Percentiles rank a stretch among this genome's conserved stretches.
These are phyloP conservation scores for Chrysanthemum lavandulifolium DNA, from an alignment of 129 eudicot species.

Conservation along the genomic window DNA sequence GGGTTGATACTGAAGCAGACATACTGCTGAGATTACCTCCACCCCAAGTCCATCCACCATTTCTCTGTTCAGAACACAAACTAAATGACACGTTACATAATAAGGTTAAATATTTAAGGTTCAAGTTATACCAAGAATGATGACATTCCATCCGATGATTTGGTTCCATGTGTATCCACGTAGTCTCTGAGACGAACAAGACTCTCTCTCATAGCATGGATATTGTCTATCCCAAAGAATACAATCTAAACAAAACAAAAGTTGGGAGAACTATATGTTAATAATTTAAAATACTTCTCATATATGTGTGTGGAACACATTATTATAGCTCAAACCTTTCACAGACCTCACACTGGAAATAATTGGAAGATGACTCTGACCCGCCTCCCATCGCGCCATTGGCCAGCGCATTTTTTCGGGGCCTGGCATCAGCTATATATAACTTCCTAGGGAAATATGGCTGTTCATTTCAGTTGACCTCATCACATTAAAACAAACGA, in stretches of 20 bases:
- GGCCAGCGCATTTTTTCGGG: slow-evolving; percentile 95
- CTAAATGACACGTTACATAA: neutral
- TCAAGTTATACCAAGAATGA: slow-evolving; percentile 72
- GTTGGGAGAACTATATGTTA: too few relatives aligned
- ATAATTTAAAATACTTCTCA: too few relatives aligned
- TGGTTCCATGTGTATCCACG: slow-evolving; percentile 92
- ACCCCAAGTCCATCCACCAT: slow-evolving; percentile 94
- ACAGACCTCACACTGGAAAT: slow-evolving; percentile 87
- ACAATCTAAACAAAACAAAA: slow-evolving; percentile 61
- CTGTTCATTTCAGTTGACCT: slow-evolving; percentile 11
- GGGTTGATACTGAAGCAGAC: slow-evolving; percentile 99
- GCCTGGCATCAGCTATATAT: slow-evolving; percentile 98
- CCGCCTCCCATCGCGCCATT: slow-evolving; percentile 99
- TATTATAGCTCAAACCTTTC: slow-evolving; percentile 21
- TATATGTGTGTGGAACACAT: neutral
- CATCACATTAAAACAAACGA: neutral
- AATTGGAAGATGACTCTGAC: slow-evolving; percentile 94
- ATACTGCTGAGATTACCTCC: slow-evolving; percentile 97
- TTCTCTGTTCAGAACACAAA: slow-evolving; percentile 53
- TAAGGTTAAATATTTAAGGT: neutral
- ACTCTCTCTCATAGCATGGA: slow-evolving; percentile 97
- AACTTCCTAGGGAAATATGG: slow-evolving; percentile 63
- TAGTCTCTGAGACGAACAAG: slow-evolving; percentile 95
- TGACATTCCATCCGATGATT: slow-evolving; percentile 91
- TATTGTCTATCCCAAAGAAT: slow-evolving; percentile 94